Evolutionary conservation across 2,329 filamentous ascomycete species (phyloP), one percentile per base, ranked within the genome.

Genomic region (Cladosporium sp.): DNA sequence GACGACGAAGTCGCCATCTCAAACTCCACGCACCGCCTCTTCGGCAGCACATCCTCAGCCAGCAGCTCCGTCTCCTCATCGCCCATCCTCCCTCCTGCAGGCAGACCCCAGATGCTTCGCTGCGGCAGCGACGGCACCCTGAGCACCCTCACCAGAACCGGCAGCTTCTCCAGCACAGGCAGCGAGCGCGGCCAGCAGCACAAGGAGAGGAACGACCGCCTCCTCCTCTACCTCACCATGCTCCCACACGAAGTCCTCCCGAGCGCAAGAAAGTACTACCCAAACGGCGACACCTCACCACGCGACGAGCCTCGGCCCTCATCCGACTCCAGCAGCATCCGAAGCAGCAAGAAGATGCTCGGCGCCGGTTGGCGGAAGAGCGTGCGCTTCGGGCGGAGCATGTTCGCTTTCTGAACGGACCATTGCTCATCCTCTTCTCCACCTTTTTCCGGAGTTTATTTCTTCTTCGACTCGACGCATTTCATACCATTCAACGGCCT

Each of bases 21-120:
- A 51, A 62, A 60, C 51, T 68, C 71, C n/a, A 74, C 74, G 33
- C 75, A 76, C 61, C 65, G 71, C 33, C 69, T 77, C 44, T 72
- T 77, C n/a, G 74, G 74, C 56, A 71, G 70, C 49, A 66, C 70
- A 37, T 71, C 73, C 28, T 71, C 71, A n/a, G 64, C 69, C 33
- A 69, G 56, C 49, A 60, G 61, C 2, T 57, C 61, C 22, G 49
- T 48, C 4, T 38, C 53, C 18, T 46, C 53, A 40, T 57, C 57
- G n/a, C 55, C 52, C 16, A 40, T 49, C 33, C 34, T 56, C 31
- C 31, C 28, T 43, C 45, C 50, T 53, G 16, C 8, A 9, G 45
- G 53, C 28, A 43, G 43, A 22, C 43, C 56, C 28, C 54, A 49
- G 9, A 22, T 40, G 14, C 40, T 51, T 13, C 59, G 63, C 5